Conservation (phyloP, 768 basidiomycete species). For the Mycena belliarum region DNA sequence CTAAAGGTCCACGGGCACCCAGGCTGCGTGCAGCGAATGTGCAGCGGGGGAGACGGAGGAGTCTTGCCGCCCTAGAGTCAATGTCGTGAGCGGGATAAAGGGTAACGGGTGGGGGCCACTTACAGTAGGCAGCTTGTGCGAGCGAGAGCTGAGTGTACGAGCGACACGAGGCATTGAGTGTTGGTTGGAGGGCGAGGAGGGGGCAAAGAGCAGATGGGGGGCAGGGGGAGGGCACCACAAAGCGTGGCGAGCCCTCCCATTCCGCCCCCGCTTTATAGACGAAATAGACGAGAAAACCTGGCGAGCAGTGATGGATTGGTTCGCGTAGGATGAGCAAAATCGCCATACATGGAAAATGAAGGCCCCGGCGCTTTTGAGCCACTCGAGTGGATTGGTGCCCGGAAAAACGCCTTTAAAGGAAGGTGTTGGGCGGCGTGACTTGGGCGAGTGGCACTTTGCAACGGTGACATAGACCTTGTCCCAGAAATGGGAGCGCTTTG, state of each 20-base stretch:
- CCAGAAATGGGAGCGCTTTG: slow-evolving; percentile 5
- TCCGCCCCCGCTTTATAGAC: slow-evolving; percentile 9
- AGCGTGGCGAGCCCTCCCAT: background rate
- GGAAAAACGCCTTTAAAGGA: slow-evolving; percentile 9
- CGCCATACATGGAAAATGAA: background rate
- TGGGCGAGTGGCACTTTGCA: slow-evolving; percentile 7
- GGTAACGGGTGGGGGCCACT: background rate
- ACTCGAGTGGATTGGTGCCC: too few species aligned
- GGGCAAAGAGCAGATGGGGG: background rate
- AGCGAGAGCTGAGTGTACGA: background rate
- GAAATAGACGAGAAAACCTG: too few species aligned
- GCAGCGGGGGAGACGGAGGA: slow-evolving; percentile 1
- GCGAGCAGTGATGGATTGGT: background rate
- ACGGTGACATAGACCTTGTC: slow-evolving; percentile 8
- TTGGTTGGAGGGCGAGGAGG: background rate
- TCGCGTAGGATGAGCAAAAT: slow-evolving; percentile 1
- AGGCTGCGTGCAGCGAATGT: background rate
- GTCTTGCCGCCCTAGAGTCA: background rate
- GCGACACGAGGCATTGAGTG: slow-evolving; percentile 9
- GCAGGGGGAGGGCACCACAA: background rate
- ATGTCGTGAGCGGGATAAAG: background rate
- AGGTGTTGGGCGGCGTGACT: background rate
- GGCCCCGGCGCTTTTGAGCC: too few species aligned
- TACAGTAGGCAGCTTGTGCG: background rate
- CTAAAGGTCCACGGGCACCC: slow-evolving; percentile 11